Base-by-base conservation (phyloP, 2,329 filamentous ascomycete species). In the Colletotrichum destructivum region DNA sequence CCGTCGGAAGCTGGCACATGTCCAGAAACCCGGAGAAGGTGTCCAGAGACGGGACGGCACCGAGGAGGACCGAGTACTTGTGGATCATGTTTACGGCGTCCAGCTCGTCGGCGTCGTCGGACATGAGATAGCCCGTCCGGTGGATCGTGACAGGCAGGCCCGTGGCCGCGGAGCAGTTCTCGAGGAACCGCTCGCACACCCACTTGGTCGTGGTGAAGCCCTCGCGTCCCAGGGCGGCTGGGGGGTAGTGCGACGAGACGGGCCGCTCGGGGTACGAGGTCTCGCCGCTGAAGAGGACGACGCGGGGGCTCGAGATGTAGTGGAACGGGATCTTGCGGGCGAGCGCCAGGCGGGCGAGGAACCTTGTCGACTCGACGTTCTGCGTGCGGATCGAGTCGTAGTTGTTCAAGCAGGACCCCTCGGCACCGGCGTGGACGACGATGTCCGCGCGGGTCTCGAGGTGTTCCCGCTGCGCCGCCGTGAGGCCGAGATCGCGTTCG, bases 381-480 rank as follows among this genome's bases (percentile, higher is more conserved):
- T 75, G 26, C 0, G 26, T 26, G 5, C 75, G 63, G 0, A 84
- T 72, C 1, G 74, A 70, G 1, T 70, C 51, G 72, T 82, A 84
- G 4, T 69, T 71, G 62, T 83, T 79, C 63, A 76, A 67, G 74
- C 75, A 82, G 8, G 74, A 80, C 13, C 76, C 75, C 55, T 82
- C 79, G 11, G 83, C 83, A 8, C 83, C 84, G 44, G 79, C 80
- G 75, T 87, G 90, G 31, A 93, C 85, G 60, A 92, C 84, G 5
- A 86, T 74, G 73, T 86, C 81, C 1, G 78, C 79, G 2, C 75
- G 57, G 0, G 16, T 40, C 11, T 7, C 64, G 55, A 12, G 15
- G 31, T 21, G 26, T 12, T 46, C 18, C 40, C n/a, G 21, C 55
- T 1, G 52, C 15, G 13, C 15, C 49, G 38, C 18, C 49, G 74